Evolutionary conservation across 2,329 filamentous ascomycete species (phyloP), one percentile per base, ranked within the genome.

Genomic region (Alternaria ethzedia): DNA sequence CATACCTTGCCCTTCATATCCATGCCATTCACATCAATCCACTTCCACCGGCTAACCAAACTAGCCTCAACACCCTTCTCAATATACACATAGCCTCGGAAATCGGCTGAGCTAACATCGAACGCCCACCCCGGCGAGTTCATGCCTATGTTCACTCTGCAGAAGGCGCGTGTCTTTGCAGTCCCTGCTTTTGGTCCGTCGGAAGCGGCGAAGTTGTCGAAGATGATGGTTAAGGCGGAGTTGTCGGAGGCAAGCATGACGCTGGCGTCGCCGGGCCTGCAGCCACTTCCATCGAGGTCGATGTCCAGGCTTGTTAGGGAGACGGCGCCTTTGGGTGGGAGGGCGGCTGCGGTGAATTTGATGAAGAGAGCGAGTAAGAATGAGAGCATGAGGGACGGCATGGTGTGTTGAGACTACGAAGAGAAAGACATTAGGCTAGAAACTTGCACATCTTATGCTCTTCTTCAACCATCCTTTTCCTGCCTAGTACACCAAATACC

Each of bases 11-110:
- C 71, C 30, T 69, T 66, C 51, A 74, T 44, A 62, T 75, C 74
- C 2, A 56, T 32, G 1, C 69, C 70, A 41, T 58, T 69, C 6
- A 23, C 64, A 62, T 74, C 69, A 23, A 73, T 67, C 71, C 72
- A 76, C 52, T 76, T 75, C 74, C 74, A 76, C 17, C 72, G 46
- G 56, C 68, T 73, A 11, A 74, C 71, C 23, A 76, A 58, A 52
- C 71, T 75, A 36, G 64, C 64, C 10, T 44, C 17, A n/a, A 66
- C 64, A 0, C 61, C 71, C 46, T 66, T 64, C 15, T 63, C 66
- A 6, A 75, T 21, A 17, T 67, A 68, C 17, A 75, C 65, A 51
- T 71, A 74, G 4, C 70, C 69, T 17, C 70, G 52, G 23, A 75
- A 75, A 51, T 75, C 73, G 15, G 73, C 68, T 6, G 64, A 65